phyloP scores from a whole-genome alignment of 2,329 filamentous ascomycete genomes.

The Scedosporium apiospermum region DNA sequence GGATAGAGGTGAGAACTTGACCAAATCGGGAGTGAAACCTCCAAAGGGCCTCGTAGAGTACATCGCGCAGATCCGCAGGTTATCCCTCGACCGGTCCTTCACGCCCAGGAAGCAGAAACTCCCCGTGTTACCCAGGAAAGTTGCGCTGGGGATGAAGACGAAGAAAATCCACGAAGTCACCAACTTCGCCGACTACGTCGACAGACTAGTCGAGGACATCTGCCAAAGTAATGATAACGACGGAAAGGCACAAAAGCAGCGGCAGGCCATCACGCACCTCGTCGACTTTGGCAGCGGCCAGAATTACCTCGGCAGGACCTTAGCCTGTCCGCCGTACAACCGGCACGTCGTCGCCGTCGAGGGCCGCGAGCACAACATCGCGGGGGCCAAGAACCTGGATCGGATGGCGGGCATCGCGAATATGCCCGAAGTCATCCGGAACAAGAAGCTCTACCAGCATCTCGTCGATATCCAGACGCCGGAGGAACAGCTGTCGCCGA shows the following conservation, averaged over 20 bases:
- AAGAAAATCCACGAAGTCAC: slow-evolving; percentile 94
- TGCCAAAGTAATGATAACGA: slow-evolving; percentile 17
- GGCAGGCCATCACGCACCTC: slow-evolving; percentile 65
- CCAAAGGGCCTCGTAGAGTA: slow-evolving; percentile 59
- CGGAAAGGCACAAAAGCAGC: slow-evolving; percentile 22
- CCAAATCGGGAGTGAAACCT: slow-evolving; percentile 12
- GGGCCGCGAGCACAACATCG: slow-evolving; percentile 76
- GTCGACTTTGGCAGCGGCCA: slow-evolving; percentile 96
- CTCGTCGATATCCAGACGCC: slow-evolving; percentile 28
- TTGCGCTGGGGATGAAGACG: slow-evolving; percentile 85
- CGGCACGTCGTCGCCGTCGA: slow-evolving; percentile 86
- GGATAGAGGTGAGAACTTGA: slow-evolving; percentile 1
- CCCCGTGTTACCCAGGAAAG: slow-evolving; percentile 54
- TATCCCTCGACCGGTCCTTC: slow-evolving; percentile 59
- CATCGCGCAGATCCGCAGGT: slow-evolving; percentile 58
- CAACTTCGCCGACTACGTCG: slow-evolving; percentile 80
- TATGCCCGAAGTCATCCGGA: slow-evolving; percentile 63
- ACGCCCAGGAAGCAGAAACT: slow-evolving; percentile 31
- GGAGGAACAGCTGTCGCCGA: slow-evolving; percentile 11
- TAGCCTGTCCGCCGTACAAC: slow-evolving; percentile 80
- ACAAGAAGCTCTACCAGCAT: slow-evolving; percentile 69
- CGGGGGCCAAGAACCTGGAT: slow-evolving; percentile 75
- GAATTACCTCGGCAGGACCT: slow-evolving; percentile 83
- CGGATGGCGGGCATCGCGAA: slow-evolving; percentile 68
- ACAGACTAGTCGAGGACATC: slow-evolving; percentile 49